Evolutionary conservation across 2,329 filamentous ascomycete genomes (phyloP).

Genomic region (Cladophialophora exuberans): DNA sequence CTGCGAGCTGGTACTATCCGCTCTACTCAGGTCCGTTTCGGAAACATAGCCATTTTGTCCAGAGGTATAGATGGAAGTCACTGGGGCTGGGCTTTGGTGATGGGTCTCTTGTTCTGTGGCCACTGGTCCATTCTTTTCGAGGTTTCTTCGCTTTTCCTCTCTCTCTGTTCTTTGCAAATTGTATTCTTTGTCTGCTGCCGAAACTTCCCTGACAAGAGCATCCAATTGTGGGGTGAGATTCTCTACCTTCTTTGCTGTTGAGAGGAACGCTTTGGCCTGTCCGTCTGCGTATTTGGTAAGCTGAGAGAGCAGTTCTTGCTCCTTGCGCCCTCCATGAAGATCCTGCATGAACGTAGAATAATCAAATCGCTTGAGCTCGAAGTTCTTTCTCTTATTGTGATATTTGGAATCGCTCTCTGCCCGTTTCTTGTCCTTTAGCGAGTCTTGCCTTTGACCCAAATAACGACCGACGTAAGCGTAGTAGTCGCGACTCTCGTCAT

Average conservation of each 20-base stretch:
- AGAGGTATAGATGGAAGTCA: constrained; percentile 35
- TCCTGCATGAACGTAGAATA: constrained; percentile 99
- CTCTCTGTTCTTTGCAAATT: constrained; percentile 93
- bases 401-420: constrained; percentile 96
- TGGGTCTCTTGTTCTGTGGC: constrained; percentile 70
- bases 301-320: constrained; percentile 93
- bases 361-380: constrained; percentile 96
- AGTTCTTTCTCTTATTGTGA: constrained; percentile 88
- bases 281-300: constrained; percentile 91
- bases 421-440: constrained; percentile 95
- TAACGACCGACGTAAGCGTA: constrained; percentile 95
- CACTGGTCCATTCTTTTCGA: constrained; percentile 77
- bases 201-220: constrained; percentile 84
- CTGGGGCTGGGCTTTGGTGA: constrained; percentile 52
- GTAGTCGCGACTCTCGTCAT: constrained; percentile 98
- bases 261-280: constrained; percentile 81
- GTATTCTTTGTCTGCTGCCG: constrained; percentile 92
- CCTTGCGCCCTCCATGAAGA: constrained; percentile 96
- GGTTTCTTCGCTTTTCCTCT: constrained; percentile 85
- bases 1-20: constrained; percentile 75
- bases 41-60: constrained; percentile 54
- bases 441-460: constrained; percentile 93
- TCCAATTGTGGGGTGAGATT: constrained; percentile 85
- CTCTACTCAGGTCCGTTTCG: constrained; percentile 71
- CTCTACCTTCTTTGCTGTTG: constrained; percentile 84